These are phyloP conservation scores for Sanghuangporus weigelae DNA, from an alignment of 1,284 basidiomycete genomes.

Conservation along the genomic window DNA sequence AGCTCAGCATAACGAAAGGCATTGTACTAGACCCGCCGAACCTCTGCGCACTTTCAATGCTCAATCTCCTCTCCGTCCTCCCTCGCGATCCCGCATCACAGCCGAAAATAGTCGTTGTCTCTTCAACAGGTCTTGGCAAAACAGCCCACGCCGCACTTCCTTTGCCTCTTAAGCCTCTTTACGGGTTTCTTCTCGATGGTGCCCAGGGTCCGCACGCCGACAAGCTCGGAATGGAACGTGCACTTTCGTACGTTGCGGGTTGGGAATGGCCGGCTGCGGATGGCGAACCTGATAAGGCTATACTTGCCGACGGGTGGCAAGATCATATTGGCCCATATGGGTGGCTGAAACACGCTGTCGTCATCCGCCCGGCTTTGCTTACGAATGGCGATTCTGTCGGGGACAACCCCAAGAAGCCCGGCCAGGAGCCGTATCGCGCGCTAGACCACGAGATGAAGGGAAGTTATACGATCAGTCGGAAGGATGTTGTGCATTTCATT, in stretches of 20 bases:
- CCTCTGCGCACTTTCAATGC: slow-evolving; percentile 44
- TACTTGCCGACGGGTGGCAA: slow-evolving; percentile 18
- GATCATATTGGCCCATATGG: slow-evolving; percentile 26
- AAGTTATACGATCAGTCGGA: slow-evolving; percentile 51
- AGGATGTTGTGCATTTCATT: slow-evolving; percentile 64
- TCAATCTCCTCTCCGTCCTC: slow-evolving; percentile 45
- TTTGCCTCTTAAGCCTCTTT: slow-evolving; percentile 41
- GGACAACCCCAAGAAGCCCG: slow-evolving; percentile 33
- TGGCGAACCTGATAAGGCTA: slow-evolving; percentile 27
- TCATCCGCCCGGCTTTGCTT: slow-evolving; percentile 53
- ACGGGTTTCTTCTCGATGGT: slow-evolving; percentile 33
- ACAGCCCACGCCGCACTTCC: slow-evolving; percentile 43
- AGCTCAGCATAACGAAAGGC: slow-evolving; percentile 39
- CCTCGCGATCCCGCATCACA: slow-evolving; percentile 28
- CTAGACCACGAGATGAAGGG: slow-evolving; percentile 32
- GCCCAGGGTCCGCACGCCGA: slow-evolving; percentile 40
- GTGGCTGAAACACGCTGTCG: slow-evolving; percentile 37
- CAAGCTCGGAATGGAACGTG: slow-evolving; percentile 50
- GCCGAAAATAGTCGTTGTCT: slow-evolving; percentile 48
- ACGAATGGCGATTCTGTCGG: slow-evolving; percentile 52
- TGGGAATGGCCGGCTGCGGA: slow-evolving; percentile 35
- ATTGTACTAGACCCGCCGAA: slow-evolving; percentile 40
- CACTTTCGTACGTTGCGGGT: slow-evolving; percentile 36
- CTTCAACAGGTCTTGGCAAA: slow-evolving; percentile 46
- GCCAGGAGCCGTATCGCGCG: slow-evolving; percentile 15